Evolutionary conservation across 768 basidiomycete genomes (phyloP).

Genomic region (Lactarius quietus): DNA sequence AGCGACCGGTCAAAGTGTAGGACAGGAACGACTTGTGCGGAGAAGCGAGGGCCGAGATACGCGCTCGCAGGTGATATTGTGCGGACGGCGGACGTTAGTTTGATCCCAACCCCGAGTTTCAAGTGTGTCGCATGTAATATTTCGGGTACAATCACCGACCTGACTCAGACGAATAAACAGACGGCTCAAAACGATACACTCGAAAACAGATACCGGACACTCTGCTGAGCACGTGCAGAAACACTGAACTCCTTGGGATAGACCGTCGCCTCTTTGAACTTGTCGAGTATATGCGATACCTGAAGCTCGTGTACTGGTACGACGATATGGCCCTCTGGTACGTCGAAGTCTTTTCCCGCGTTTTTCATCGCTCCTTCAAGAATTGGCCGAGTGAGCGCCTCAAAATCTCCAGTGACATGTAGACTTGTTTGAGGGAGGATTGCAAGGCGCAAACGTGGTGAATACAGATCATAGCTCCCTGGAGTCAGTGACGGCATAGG

Average conservation of each 20-base stretch:
- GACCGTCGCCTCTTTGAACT: constrained; percentile 46
- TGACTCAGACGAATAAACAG: constrained; percentile 25
- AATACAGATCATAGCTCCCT: constrained; percentile 47
- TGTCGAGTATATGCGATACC: constrained; percentile 45
- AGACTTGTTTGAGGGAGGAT: constrained; percentile 43
- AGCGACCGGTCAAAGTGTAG: constrained; percentile 47
- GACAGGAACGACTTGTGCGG: constrained; percentile 46
- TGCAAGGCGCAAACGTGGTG: constrained; percentile 47
- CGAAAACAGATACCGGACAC: constrained; percentile 41
- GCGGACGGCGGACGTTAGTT: constrained; percentile 54
- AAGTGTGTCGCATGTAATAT: constrained; percentile 45
- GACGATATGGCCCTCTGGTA: constrained; percentile 39
- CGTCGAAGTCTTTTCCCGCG: constrained; percentile 36
- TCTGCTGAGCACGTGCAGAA: constrained; percentile 49
- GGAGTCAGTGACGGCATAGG: constrained; percentile 46
- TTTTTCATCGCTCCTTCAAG: constrained; percentile 38
- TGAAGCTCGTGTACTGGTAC: constrained; percentile 58
- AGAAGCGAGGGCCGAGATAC: constrained; percentile 54
- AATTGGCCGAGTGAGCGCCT: constrained; percentile 40
- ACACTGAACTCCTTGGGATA: constrained; percentile 42
- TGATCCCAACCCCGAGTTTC: constrained; percentile 54
- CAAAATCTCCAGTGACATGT: constrained; percentile 51
- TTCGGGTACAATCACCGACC: constrained; percentile 52
- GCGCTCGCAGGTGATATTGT: constrained; percentile 59
- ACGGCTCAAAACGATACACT: not conserved